Percentiles rank a stretch among this genome's conserved stretches.
Evolutionary conservation across 2,329 filamentous ascomycete genomes (phyloP).

Genomic region (Xylaria sp.): DNA sequence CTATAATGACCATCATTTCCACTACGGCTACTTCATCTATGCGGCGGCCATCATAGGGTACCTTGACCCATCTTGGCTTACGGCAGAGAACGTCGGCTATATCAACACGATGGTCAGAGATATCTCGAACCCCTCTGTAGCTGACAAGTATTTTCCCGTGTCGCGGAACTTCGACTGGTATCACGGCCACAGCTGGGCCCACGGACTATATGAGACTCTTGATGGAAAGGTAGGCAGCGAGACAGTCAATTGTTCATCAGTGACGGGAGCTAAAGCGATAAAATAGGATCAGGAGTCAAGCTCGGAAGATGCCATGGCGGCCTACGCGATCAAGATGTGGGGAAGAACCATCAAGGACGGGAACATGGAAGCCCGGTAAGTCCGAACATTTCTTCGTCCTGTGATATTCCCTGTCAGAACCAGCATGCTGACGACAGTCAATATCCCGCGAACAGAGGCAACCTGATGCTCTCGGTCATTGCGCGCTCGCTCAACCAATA

Average conservation of each 20-base stretch:
- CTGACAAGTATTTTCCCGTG: constrained; percentile 79
- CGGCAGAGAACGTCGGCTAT: constrained; percentile 71
- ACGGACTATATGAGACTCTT: constrained; percentile 70
- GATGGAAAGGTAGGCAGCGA: constrained; percentile 72
- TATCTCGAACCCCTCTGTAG: constrained; percentile 72
- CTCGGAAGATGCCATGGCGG: constrained; percentile 87
- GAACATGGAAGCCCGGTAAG: constrained; percentile 75
- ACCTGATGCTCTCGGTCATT: constrained; percentile 82
- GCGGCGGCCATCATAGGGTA: constrained; percentile 82
- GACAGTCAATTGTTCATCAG: neutral
- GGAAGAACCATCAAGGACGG: constrained; percentile 75
- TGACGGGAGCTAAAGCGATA: neutral
- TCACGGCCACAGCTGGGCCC: constrained; percentile 93
- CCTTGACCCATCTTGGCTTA: constrained; percentile 77
- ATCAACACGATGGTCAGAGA: constrained; percentile 87
- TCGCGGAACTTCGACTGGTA: constrained; percentile 91
- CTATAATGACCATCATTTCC: constrained; percentile 79
- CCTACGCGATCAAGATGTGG: constrained; percentile 94
- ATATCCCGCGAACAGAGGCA: constrained; percentile 58
- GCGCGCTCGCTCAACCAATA: constrained; percentile 76
- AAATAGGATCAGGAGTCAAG: constrained; percentile 76
- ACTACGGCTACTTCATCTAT: constrained; percentile 90
- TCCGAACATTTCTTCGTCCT: neutral
- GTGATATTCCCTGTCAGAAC: neutral
- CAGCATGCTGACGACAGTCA: neutral